Conservation (phyloP, 2,329 filamentous ascomycete genomes). For the Ceratocystis variospora region DNA sequence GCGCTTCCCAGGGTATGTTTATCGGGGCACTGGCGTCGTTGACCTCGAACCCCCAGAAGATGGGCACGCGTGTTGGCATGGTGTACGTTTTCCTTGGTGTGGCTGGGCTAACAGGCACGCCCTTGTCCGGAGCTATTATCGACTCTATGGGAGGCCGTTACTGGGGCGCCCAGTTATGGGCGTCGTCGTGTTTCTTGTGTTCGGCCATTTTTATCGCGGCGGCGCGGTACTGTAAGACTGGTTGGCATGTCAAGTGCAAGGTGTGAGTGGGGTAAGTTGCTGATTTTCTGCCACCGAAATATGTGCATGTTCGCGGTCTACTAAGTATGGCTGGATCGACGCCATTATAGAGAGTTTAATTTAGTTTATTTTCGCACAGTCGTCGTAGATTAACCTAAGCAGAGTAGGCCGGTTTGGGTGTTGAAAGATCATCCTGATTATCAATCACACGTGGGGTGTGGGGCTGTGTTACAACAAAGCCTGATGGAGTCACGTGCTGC, state of each 20-base stretch:
- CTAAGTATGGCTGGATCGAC: too few relatives aligned
- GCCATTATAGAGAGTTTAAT: not conserved
- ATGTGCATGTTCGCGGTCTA: not conserved
- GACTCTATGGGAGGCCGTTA: slow-evolving; percentile 30
- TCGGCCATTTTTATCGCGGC: slow-evolving; percentile 26
- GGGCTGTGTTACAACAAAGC: not conserved
- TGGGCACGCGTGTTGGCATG: slow-evolving; percentile 36
- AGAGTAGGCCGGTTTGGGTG: not conserved
- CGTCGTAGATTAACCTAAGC: not conserved
- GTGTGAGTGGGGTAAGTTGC: slow-evolving; percentile 20
- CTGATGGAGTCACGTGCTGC: not conserved
- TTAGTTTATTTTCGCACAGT: not conserved
- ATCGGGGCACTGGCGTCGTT: slow-evolving; percentile 31
- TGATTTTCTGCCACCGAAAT: not conserved
- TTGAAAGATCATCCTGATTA: not conserved
- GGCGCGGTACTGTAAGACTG: slow-evolving; percentile 27
- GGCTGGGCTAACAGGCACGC: slow-evolving; percentile 33
- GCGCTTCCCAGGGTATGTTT: slow-evolving; percentile 32
- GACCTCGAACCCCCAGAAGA: slow-evolving; percentile 31
- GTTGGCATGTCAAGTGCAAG: slow-evolving; percentile 28
- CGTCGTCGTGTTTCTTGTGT: slow-evolving; percentile 29
- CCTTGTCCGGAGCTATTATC: slow-evolving; percentile 34
- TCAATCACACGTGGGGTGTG: not conserved
- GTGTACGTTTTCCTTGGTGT: slow-evolving; percentile 31
- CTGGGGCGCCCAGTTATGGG: slow-evolving; percentile 35